These are phyloP conservation scores for Neurospora sp. DNA, from an alignment of 495 filamentous ascomycete genomes.

Conservation along the genomic window DNA sequence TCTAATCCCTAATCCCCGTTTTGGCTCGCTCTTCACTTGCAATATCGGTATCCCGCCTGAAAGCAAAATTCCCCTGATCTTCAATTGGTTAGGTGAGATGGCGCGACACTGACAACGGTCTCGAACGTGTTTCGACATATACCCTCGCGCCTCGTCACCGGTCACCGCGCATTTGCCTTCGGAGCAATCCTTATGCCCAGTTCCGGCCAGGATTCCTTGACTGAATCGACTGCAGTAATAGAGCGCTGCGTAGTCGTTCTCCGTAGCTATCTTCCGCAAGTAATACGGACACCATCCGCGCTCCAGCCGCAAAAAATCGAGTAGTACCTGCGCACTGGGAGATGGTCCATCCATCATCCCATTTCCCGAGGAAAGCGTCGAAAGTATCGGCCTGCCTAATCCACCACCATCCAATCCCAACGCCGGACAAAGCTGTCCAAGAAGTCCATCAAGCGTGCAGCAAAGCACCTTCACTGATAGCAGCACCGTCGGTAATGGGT, in stretches of 20 bases:
- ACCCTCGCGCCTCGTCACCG: constrained; percentile 10
- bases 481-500: constrained; percentile 14
- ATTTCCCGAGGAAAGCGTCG: not conserved
- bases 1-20: constrained; percentile 4
- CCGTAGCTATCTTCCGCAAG: constrained; percentile 7
- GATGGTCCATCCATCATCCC: not conserved
- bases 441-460: constrained; percentile 7
- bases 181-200: constrained; percentile 7
- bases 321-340: constrained; percentile 12
- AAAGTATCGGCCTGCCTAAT: not conserved
- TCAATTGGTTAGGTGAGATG: constrained; percentile 5
- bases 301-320: constrained; percentile 9
- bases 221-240: constrained; percentile 15
- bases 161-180: constrained; percentile 12
- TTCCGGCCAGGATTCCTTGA: constrained; percentile 1
- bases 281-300: constrained; percentile 16
- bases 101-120: constrained; percentile 11
- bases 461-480: constrained; percentile 17
- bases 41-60: constrained; percentile 13
- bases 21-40: not conserved
- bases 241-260: constrained; percentile 11
- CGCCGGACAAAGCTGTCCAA: constrained; percentile 3
- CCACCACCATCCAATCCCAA: not conserved
- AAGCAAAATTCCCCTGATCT: constrained; percentile 11
- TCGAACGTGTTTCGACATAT: constrained; percentile 12